Evolutionary conservation across 2,329 filamentous ascomycete genomes (phyloP).

Genomic region (Ophiostoma sp.): DNA sequence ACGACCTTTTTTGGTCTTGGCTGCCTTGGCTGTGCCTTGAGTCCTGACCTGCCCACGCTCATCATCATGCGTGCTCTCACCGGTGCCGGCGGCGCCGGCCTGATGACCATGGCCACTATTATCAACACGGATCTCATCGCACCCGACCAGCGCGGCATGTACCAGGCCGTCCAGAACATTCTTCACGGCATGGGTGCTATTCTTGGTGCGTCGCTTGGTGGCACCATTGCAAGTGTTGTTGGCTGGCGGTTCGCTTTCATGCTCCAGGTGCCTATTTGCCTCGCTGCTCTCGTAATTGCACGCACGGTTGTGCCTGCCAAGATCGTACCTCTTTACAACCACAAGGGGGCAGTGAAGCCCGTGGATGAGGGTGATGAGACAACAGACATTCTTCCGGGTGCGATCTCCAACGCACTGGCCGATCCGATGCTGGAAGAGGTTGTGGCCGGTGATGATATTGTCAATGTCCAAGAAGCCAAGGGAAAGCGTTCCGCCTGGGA

Average conservation of each 20-base stretch:
- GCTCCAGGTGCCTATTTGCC: slow-evolving; percentile 56
- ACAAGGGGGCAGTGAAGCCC: slow-evolving; percentile 27
- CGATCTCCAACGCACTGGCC: not conserved
- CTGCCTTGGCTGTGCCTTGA: slow-evolving; percentile 51
- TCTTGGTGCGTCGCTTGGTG: slow-evolving; percentile 64
- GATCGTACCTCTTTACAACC: slow-evolving; percentile 16
- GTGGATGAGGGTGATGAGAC: not conserved
- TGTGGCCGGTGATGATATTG: not conserved
- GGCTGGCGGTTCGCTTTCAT: slow-evolving; percentile 66
- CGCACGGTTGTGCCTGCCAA: slow-evolving; percentile 15
- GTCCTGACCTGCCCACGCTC: slow-evolving; percentile 43
- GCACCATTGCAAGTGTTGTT: slow-evolving; percentile 58
- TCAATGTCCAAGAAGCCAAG: slow-evolving; percentile 31
- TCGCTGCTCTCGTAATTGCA: slow-evolving; percentile 42
- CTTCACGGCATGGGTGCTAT: slow-evolving; percentile 64
- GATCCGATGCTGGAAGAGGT: slow-evolving; percentile 15
- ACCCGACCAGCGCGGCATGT: slow-evolving; percentile 63
- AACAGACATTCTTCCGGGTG: not conserved
- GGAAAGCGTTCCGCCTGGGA: slow-evolving; percentile 39
- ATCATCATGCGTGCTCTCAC: slow-evolving; percentile 49
- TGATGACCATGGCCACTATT: slow-evolving; percentile 65
- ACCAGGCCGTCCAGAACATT: slow-evolving; percentile 69
- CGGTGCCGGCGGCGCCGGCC: slow-evolving; percentile 63
- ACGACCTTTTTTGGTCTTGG: slow-evolving; percentile 35
- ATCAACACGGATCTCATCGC: slow-evolving; percentile 67